Evolutionary conservation across 768 basidiomycete genomes (phyloP).

Genomic region (Boletus sp.): DNA sequence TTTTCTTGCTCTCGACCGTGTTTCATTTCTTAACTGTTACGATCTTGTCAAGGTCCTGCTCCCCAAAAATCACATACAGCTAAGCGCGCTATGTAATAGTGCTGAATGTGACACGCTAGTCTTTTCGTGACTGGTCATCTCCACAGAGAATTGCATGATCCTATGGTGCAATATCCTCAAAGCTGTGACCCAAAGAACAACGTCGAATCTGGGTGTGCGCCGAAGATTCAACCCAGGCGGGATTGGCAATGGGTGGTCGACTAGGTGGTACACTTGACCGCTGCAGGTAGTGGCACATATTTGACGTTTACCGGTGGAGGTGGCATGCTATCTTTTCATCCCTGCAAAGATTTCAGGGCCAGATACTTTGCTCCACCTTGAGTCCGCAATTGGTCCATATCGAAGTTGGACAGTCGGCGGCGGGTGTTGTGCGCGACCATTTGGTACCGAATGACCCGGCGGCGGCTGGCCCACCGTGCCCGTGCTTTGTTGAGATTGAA

Average conservation of each 20-base stretch:
- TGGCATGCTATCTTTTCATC: slow-evolving; percentile 55
- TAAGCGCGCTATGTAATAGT: slow-evolving; percentile 11
- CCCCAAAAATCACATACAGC: slow-evolving; percentile 19
- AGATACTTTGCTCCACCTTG: slow-evolving; percentile 72
- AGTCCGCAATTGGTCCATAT: slow-evolving; percentile 64
- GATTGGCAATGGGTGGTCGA: neutral
- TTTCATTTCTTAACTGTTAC: slow-evolving; percentile 32
- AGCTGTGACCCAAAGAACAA: slow-evolving; percentile 3
- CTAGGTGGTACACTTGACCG: slow-evolving; percentile 4
- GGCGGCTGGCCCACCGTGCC: slow-evolving; percentile 18
- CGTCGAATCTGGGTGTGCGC: slow-evolving; percentile 5
- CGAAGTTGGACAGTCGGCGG: slow-evolving; percentile 27
- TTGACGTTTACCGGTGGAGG: neutral
- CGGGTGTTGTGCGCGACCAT: slow-evolving; percentile 23
- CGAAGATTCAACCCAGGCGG: neutral
- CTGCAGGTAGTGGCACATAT: slow-evolving; percentile 4
- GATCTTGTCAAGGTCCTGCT: slow-evolving; percentile 27
- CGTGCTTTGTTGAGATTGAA: slow-evolving; percentile 34
- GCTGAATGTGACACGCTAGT: slow-evolving; percentile 13
- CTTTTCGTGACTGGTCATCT: slow-evolving; percentile 3
- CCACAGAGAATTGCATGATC: neutral
- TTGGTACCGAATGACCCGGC: slow-evolving; percentile 17
- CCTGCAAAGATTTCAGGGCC: slow-evolving; percentile 63
- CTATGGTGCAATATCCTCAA: slow-evolving; percentile 3
- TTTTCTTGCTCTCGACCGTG: slow-evolving; percentile 35